Percentiles rank a stretch among this genome's conserved stretches.
phyloP scores from a whole-genome alignment of 352 stramenopile genomes.

The Pseudoperonospora humuli region DNA sequence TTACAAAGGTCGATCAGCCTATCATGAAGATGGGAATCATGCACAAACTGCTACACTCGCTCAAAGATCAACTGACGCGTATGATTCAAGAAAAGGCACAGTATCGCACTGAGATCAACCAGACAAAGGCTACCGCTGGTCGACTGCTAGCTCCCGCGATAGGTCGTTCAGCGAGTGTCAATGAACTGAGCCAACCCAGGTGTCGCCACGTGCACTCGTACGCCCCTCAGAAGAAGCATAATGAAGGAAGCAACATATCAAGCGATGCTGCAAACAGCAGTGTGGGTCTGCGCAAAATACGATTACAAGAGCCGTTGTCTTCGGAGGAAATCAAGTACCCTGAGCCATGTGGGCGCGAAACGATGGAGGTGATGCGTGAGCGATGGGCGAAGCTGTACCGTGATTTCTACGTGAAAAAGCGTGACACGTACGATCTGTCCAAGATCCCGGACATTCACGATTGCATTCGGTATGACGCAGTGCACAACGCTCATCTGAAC shows the following conservation, averaged over 20 bases:
- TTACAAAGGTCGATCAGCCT: slow-evolving; percentile 85
- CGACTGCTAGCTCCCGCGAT: slow-evolving; percentile 28
- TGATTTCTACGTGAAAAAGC: slow-evolving; percentile 94
- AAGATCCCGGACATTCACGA: slow-evolving; percentile 99
- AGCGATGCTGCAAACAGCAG: slow-evolving; percentile 31
- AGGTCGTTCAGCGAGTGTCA: slow-evolving; percentile 61
- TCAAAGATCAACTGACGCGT: slow-evolving; percentile 88
- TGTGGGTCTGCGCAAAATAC: slow-evolving; percentile 20
- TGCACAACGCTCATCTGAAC: slow-evolving; percentile 96
- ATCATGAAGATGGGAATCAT: slow-evolving; percentile 91
- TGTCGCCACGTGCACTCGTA: slow-evolving; percentile 60
- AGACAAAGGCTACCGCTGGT: slow-evolving; percentile 33
- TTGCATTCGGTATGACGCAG: slow-evolving; percentile 96
- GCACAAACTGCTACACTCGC: slow-evolving; percentile 88
- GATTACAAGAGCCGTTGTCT: slow-evolving; percentile 22
- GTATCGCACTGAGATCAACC: slow-evolving; percentile 39
- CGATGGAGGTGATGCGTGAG: slow-evolving; percentile 83
- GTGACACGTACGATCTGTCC: slow-evolving; percentile 90
- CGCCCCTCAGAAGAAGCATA: slow-evolving; percentile 29
- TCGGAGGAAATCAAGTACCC: slow-evolving; percentile 63
- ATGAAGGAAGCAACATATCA: slow-evolving; percentile 26
- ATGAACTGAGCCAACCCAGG: slow-evolving; percentile 33
- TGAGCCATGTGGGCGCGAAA: slow-evolving; percentile 77
- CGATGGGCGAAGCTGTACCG: slow-evolving; percentile 92
- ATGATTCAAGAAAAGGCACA: slow-evolving; percentile 74